phyloP scores from a whole-genome alignment of 2,329 filamentous ascomycete species.

The Trichoderma sp. region DNA sequence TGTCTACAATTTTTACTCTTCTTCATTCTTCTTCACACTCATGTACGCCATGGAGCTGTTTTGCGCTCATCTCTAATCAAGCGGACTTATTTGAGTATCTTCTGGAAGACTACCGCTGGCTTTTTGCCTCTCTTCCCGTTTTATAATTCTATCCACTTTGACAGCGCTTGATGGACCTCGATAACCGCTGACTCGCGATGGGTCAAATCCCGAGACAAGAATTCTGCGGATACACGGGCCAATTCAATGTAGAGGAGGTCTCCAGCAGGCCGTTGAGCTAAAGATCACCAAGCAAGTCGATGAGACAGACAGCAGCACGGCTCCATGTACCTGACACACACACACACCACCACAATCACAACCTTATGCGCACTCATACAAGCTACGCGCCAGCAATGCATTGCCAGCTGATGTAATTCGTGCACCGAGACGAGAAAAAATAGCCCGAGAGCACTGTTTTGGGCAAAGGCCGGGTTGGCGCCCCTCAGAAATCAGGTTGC shows the following conservation, averaged over 20 bases:
- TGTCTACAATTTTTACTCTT: background rate
- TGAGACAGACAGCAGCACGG: background rate
- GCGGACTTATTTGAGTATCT: background rate
- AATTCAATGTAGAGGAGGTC: background rate
- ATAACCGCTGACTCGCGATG: conserved; percentile 1
- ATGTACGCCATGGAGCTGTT: background rate
- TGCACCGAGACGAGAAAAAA: background rate
- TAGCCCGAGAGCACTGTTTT: background rate
- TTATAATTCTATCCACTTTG: conserved; percentile 4
- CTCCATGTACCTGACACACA: background rate
- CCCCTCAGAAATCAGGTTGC: background rate
- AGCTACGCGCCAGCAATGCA: background rate
- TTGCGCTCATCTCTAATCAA: background rate
- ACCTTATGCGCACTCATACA: background rate
- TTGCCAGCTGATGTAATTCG: conserved; percentile 2
- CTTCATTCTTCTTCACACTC: background rate
- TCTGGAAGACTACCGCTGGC: background rate
- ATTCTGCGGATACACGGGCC: background rate
- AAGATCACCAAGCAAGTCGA: background rate
- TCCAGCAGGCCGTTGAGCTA: background rate
- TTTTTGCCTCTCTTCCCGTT: background rate
- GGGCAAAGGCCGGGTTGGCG: conserved; percentile 8
- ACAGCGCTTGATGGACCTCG: background rate
- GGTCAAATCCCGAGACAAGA: background rate
- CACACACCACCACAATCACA: background rate